Base-by-base conservation (phyloP, 2,329 filamentous ascomycete species). In the Pseudogymnoascus sp. region DNA sequence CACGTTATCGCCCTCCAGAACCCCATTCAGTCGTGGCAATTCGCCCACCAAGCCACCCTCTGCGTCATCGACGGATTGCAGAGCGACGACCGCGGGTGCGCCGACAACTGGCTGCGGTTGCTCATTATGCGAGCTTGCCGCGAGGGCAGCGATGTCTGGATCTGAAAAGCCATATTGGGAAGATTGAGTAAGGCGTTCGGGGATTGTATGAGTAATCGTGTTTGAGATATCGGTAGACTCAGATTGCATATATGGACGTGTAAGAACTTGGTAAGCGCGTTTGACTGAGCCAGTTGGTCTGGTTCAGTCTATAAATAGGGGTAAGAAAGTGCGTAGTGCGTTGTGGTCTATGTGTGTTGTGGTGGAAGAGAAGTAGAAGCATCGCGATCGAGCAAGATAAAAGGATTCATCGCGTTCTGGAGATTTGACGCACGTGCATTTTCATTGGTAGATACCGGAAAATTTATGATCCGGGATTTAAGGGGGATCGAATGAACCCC, bases 231-330 rank as follows among this genome's bases (percentile, higher is more conserved):
- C 76, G 69, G 71, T 70, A 66, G 76, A 77, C 79, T 80, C 81
- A 81, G 76, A 78, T 78, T 85, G 84, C 84, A 87, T 87, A 84
- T 81, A 86, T 83, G 74, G 79, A 73, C 72, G 73, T 73, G 71
- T 66, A 31, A 60, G 61, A 57, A 64, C 54, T 39, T 63, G 40
- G 62, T 47, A 64, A 44, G 40, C 41, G 62, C 47, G 29, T 63
- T 64, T 68, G 71, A 72, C 71, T 73, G 71, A 71, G 66, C 71
- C 71, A 69, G 68, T 61, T 59, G 59, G 17, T 60, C 21, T 50
- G 59, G 35, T 33, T 54, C 41, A 50, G 41, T 35, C 36, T 60
- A 21, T 47, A 35, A 15, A 35, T 44, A 21, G 8, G 59, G 9
- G 59, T 58, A 13, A 33, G 9, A 54, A 17, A 17, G 47, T 21